Evolutionary conservation across 441 rosid species (phyloP).

Genomic region (Brassica balearica): DNA sequence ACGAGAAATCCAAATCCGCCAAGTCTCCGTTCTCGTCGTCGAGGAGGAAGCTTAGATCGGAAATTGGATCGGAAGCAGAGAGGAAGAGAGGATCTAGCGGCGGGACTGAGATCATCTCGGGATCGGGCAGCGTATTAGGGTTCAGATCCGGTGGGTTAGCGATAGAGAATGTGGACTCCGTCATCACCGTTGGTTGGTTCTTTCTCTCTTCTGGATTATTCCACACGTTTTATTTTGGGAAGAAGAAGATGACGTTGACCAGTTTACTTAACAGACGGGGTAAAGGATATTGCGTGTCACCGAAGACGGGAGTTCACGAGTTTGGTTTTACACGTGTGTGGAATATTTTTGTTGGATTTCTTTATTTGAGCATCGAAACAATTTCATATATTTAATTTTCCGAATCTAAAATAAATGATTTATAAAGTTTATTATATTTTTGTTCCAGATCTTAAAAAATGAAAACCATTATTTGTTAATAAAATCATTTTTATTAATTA

Average conservation of each 20-base stretch:
- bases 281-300: not conserved
- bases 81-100: conserved; percentile 64
- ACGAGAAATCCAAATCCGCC: conserved; percentile 55
- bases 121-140: conserved; percentile 34
- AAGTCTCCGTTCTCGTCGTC: conserved; percentile 58
- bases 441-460: not conserved
- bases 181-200: conserved; percentile 42
- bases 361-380: no score
- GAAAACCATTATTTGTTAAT: not conserved
- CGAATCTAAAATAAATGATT: no score
- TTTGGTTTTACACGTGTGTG: no score
- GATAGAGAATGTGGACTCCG: conserved; percentile 34
- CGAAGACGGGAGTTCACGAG: no score
- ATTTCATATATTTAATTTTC: no score
- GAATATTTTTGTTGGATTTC: no score
- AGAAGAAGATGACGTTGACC: not conserved
- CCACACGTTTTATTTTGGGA: conserved; percentile 29
- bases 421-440: not conserved
- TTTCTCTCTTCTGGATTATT: conserved; percentile 12
- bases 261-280: not conserved
- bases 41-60: conserved; percentile 52
- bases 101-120: conserved; percentile 54
- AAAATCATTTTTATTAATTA: no score
- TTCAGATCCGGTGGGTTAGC: conserved; percentile 38
- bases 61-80: conserved; percentile 46